Evolutionary conservation across 306 rosid species (phyloP), one percentile per base, ranked within the genome.

Genomic region (Ceratonia siliqua): DNA sequence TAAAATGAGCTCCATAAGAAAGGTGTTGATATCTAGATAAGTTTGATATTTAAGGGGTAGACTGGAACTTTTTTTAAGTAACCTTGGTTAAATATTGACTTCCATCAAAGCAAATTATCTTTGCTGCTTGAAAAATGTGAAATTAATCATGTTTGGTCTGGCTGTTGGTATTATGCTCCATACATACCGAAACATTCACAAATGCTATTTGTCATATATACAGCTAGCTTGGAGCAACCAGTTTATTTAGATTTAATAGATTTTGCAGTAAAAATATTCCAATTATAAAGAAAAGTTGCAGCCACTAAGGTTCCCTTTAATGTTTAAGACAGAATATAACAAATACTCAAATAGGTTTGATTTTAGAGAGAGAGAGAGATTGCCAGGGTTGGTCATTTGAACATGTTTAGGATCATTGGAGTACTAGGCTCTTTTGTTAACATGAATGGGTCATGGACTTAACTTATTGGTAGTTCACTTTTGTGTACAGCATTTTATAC

Each of bases 121-220:
- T 68, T 68, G 28, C 45, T 69, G 49, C 70, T 14, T 59, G 71
- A 68, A 77, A 56, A 65, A n/a, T 28, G 21, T 55, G 45, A 9
- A 3, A 4, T 50, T 43, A 12, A 49, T 66, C 22, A 24, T 57
- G 22, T 45, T 52, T 57, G 42, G 50, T 45, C 33, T 68, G 62
- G 45, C 33, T 57, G 42, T 52, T 35, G 54, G 25, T 72, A 36
- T 80, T 68, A 10, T 79, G 65, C 15, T 21, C 25, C 36, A 15
- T 59, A 24, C 30, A 18, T 6, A 25, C 35, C 43, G 77, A 39
- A 14, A 39, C 38, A 18, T 9, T 12, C 22, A 3, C 56, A 69
- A 48, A 48, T 36, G 70, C 21, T 63, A 38, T 46, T 3, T 36
- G 20, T 39, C 59, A 56, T 33, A 36, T 25, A 39, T 62, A 30